phyloP scores from a whole-genome alignment of 2,329 filamentous ascomycete species.

The Chaetomium strumarium region DNA sequence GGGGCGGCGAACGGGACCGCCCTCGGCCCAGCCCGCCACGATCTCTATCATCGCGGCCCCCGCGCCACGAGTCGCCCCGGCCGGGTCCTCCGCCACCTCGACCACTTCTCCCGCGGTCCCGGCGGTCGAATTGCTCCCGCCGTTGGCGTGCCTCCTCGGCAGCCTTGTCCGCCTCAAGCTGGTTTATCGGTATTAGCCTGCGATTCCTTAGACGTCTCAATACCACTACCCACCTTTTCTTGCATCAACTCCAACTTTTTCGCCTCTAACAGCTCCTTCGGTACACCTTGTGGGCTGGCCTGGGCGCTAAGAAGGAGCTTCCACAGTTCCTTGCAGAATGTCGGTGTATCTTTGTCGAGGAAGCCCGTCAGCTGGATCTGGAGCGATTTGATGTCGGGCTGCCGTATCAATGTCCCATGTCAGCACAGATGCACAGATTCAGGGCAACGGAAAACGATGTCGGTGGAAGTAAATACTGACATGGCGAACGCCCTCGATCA shows the following conservation, averaged over 20 bases:
- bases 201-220: not conserved
- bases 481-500: conserved; percentile 67
- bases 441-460: too few relatives aligned
- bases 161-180: conserved; percentile 78
- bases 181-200: not conserved
- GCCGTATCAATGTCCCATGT: conserved; percentile 22
- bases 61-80: conserved; percentile 47
- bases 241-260: conserved; percentile 94
- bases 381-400: conserved; percentile 94
- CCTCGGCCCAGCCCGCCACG: conserved; percentile 42
- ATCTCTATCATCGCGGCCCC: conserved; percentile 47
- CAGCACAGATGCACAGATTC: conserved; percentile 13
- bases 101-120: conserved; percentile 53
- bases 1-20: conserved; percentile 44
- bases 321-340: conserved; percentile 94
- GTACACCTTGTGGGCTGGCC: conserved; percentile 79
- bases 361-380: conserved; percentile 95
- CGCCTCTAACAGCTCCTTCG: conserved; percentile 88
- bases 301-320: conserved; percentile 86
- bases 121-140: conserved; percentile 63
- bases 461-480: conserved; percentile 47
- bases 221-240: conserved; percentile 64
- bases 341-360: conserved; percentile 81
- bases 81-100: conserved; percentile 20
- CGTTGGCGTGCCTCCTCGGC: conserved; percentile 68